A percentile compares a stretch with the other conserved stretches of the same genome.
phyloP scores from a whole-genome alignment of 345 rosid species.

The Citrus glauca region DNA sequence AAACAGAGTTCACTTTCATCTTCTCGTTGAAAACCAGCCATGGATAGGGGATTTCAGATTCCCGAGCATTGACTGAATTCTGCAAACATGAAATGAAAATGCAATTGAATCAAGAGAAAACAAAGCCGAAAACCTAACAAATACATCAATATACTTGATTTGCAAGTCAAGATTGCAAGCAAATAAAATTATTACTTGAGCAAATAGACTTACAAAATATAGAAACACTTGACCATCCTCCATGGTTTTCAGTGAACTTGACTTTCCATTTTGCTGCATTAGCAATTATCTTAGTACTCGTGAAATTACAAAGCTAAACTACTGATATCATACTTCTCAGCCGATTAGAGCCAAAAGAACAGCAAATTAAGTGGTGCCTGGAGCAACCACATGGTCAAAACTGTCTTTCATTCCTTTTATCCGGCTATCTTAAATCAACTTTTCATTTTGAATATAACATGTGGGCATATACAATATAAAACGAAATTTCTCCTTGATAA shows the following conservation, averaged over 20 bases:
- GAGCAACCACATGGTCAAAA: neutral
- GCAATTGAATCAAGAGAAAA: constrained; percentile 12
- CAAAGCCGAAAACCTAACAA: neutral
- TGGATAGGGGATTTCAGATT: constrained; percentile 69
- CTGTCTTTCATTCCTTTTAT: neutral
- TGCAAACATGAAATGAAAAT: constrained; percentile 18
- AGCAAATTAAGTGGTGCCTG: neutral
- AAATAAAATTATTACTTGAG: constrained; percentile 9
- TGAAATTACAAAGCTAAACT: neutral
- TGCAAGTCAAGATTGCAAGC: neutral
- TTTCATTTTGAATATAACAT: neutral
- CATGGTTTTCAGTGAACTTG: constrained; percentile 90
- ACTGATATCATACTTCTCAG: neutral
- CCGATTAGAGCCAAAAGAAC: neutral
- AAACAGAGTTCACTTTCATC: constrained; percentile 85
- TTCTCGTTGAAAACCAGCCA: constrained; percentile 95
- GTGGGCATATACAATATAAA: neutral
- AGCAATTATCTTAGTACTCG: constrained; percentile 15
- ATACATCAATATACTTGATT: neutral
- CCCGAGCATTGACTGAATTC: constrained; percentile 88
- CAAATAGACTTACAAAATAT: constrained; percentile 53
- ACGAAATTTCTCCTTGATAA: neutral
- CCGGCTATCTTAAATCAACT: neutral
- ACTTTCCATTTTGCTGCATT: constrained; percentile 68
- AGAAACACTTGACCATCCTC: constrained; percentile 93